Evolutionary conservation across 371 early-diverging fungal species (phyloP), one percentile per base, ranked within the genome.

Genomic region (Sporodiniella umbellata): DNA sequence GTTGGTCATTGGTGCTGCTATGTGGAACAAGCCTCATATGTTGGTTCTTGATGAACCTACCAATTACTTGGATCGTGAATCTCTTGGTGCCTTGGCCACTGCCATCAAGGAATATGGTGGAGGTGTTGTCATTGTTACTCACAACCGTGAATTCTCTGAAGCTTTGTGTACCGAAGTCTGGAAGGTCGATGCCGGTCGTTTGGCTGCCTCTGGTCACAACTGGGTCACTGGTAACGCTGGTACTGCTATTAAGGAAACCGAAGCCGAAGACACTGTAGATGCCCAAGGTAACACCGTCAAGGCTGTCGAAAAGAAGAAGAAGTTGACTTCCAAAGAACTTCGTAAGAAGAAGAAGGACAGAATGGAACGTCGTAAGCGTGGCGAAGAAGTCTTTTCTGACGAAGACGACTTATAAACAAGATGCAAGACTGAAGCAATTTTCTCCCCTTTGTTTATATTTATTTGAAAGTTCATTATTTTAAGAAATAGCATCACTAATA

Each of bases 11-110:
- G 92, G 85, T 53, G 89, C 88, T 50, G 85, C 87, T 52, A 85
- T 87, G 84, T 89, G 89, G 88, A 80, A 84, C 72, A 79, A 81
- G 54, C 92, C 93, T 52, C 91, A 93, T 68, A 84, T 93, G 64
- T 64, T 94, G 49, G 90, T 92, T 55, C 73, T 91, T 58, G 93
- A 94, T 66, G 93, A 94, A 71, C 92, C 92, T 56, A 92, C 91
- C 65, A 89, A 89, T 63, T 88, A 89, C 62, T 66, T 87, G 68
- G 87, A 86, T 71, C 82, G 87, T 62, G 86, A 87, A 49, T 84
- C 83, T 25, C 79, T 89, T 31, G 86, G 86, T 58, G 88, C 87
- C 22, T 63, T 89, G 50, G 80, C 81, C 12, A 73, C 75, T 42
- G 85, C 85, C 24, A 68, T 89, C 56, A 67, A 75, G 51, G 78